These are phyloP conservation scores for Phoma sp. DNA, from an alignment of 2,329 filamentous ascomycete species.

Conservation along the genomic window DNA sequence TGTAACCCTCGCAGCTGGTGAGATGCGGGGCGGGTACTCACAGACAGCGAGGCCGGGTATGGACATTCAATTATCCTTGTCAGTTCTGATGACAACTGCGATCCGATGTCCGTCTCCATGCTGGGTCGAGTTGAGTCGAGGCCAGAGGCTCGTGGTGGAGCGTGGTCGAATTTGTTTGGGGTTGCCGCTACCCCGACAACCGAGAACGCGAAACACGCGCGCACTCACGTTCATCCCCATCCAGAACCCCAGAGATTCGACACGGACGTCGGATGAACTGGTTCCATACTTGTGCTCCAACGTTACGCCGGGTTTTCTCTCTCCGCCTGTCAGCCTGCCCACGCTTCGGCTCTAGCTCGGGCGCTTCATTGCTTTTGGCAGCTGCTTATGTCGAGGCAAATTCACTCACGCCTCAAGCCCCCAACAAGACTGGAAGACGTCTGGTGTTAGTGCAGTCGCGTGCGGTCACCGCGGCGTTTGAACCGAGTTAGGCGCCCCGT, in stretches of 20 bases:
- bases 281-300: neutral
- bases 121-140: conserved; percentile 11
- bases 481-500: conserved; percentile 6
- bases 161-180: conserved; percentile 24
- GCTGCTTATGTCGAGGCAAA: conserved; percentile 8
- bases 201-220: conserved; percentile 14
- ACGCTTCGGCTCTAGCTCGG: conserved; percentile 12
- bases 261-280: neutral
- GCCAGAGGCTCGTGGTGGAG: conserved; percentile 18
- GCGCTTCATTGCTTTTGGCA: conserved; percentile 25
- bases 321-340: conserved; percentile 1
- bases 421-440: conserved; percentile 11
- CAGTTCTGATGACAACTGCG: conserved; percentile 50
- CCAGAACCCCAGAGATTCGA: neutral
- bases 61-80: conserved; percentile 56
- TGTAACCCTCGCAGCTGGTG: conserved; percentile 16
- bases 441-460: conserved; percentile 8
- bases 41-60: conserved; percentile 59
- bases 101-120: conserved; percentile 26
- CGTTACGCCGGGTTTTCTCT: conserved; percentile 1
- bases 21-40: conserved; percentile 39
- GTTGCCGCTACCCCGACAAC: conserved; percentile 27
- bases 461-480: conserved; percentile 25
- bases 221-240: conserved; percentile 8
- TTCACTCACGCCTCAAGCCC: conserved; percentile 4